Evolutionary conservation across 1,284 basidiomycete genomes (phyloP), one percentile per base, ranked within the genome.

Genomic region (Heterobasidion occidentale): DNA sequence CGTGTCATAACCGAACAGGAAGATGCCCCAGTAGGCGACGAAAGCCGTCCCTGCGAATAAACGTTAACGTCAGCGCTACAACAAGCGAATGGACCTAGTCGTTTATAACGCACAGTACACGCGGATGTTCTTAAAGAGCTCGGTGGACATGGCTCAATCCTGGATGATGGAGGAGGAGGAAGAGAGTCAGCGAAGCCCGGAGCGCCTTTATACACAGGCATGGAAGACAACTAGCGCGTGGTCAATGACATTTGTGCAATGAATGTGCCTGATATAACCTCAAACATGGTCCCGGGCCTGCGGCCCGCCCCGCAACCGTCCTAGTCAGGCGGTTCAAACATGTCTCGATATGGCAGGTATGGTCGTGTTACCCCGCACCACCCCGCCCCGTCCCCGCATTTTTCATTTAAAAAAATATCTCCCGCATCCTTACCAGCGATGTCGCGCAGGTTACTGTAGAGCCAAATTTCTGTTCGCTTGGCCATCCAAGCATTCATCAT

Each of bases 1-100:
- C 80, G 80, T 80, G 67, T 88, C 87, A 64, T 88, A 90, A 65
- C 89, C 89, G 64, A 91, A 91, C 12, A 91, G 73, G 48, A 90
- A 74, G 62, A 90, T 90, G 12, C 88, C 89, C 80, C 87, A 84
- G 68, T 89, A 90, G 2, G 78, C 84, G 58, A 88, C 73, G 63
- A 86, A 81, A 7, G 88, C 87, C 59, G 90, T 71, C 76, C 83
- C 84, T 85, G 59, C 19, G 27, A 14, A 48, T 11, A 33, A 20
- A 2, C 46, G 27, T 48, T 33, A 27, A 8, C 42, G 12, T 45
- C 5, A 17, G 27, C 27, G 3, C 4, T 27, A 27, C 27, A 27
- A 27, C 27, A 27, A 27, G 27, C 27, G 4, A 27, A 5, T 27
- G 27, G 27, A 27, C 27, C 27, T 27, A 27, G 27, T 27, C 27